These are phyloP conservation scores for Auricularia sp. DNA, from an alignment of 768 basidiomycete species.

Conservation along the genomic window DNA sequence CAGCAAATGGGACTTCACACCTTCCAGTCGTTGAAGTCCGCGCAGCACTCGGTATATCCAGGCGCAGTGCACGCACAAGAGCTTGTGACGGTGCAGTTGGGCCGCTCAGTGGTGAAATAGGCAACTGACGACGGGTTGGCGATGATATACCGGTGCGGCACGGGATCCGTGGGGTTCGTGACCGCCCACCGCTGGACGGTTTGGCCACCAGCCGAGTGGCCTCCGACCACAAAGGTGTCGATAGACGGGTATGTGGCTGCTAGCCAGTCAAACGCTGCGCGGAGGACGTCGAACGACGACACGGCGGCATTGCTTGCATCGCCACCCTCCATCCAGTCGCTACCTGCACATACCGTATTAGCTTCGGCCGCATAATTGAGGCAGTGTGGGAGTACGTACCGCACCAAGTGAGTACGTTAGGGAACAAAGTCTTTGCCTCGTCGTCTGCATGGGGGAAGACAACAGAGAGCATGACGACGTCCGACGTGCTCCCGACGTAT, in stretches of 20 bases:
- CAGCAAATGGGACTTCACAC: not conserved
- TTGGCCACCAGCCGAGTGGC: not conserved
- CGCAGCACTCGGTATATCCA: not conserved
- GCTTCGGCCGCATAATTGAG: not conserved
- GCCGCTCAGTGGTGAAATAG: not conserved
- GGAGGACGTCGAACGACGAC: not conserved
- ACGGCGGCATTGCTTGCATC: not conserved
- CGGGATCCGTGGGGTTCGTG: not conserved
- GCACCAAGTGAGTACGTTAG: not conserved
- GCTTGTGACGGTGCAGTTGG: not conserved
- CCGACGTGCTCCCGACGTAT: not conserved
- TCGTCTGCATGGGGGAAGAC: not conserved
- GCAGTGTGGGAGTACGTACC: not conserved
- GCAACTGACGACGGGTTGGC: not conserved
- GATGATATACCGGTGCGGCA: not conserved
- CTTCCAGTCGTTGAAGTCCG: conserved; percentile 1
- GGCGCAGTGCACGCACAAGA: not conserved
- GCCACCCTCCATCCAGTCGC: not conserved
- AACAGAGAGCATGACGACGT: not conserved
- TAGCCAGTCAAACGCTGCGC: not conserved
- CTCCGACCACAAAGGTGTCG: not conserved
- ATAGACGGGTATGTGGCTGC: not conserved
- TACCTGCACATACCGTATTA: not conserved
- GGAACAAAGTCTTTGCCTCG: conserved; percentile 1
- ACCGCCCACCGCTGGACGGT: not conserved